Conservation (phyloP, 2,329 filamentous ascomycete species). For the Myriosclerotinia curreyana region DNA sequence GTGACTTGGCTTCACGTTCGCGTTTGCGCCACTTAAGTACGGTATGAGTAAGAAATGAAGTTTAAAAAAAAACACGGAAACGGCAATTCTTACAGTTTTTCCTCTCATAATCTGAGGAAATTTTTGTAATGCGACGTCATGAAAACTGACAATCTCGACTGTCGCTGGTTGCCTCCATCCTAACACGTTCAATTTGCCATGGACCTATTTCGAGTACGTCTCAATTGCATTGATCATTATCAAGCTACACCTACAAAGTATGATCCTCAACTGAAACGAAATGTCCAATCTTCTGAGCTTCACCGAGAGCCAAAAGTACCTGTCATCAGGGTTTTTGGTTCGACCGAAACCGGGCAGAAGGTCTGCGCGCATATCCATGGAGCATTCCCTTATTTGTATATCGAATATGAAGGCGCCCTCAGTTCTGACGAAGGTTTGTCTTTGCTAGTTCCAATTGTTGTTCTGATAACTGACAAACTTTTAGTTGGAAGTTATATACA, state of each 20-base stretch:
- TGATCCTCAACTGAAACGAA: slow-evolving; percentile 73
- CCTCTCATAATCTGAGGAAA: background rate
- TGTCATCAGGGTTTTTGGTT: slow-evolving; percentile 85
- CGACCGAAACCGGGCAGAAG: slow-evolving; percentile 91
- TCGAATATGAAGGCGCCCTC: slow-evolving; percentile 75
- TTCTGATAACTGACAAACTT: slow-evolving; percentile 25
- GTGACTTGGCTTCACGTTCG: slow-evolving; percentile 5
- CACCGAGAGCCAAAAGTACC: slow-evolving; percentile 71
- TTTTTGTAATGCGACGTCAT: background rate
- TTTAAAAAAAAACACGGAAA: background rate
- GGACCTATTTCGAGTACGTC: slow-evolving; percentile 81
- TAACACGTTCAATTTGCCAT: slow-evolving; percentile 40
- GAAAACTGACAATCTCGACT: slow-evolving; percentile 10
- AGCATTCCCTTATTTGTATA: slow-evolving; percentile 91
- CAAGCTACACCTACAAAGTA: slow-evolving; percentile 74
- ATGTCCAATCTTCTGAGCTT: slow-evolving; percentile 56
- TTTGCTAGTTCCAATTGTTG: background rate
- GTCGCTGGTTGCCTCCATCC: slow-evolving; percentile 4
- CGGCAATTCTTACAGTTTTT: background rate
- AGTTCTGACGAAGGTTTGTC: slow-evolving; percentile 62
- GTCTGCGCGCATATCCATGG: slow-evolving; percentile 96
- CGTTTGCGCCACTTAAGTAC: slow-evolving; percentile 11
- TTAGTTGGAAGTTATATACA: slow-evolving; percentile 73
- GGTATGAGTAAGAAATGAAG: background rate
- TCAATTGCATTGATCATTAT: slow-evolving; percentile 97